Evolutionary conservation across 1,139 yeast genomes (phyloP), one percentile per base, ranked within the genome.

Genomic region (Yamadazyma dushanensis): DNA sequence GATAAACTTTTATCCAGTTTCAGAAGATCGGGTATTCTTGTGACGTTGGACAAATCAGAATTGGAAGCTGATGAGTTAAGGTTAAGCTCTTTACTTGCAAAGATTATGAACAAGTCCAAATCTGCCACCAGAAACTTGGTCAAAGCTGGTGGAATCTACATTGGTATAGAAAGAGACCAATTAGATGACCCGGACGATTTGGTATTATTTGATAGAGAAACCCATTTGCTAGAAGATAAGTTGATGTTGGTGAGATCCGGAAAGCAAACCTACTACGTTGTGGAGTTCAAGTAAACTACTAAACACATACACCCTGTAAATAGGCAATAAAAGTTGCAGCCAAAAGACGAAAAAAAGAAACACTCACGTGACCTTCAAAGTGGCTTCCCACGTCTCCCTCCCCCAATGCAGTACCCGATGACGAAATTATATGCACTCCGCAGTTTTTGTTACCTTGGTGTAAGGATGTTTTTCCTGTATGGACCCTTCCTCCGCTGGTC

Each of bases 201-300:
- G 31, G 61, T 76, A 2, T 57, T 75, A 33, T 63, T 78, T 26
- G 72, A 69, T 22, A 63, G 59, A 16, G 66, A 60, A 13, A 50
- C 63, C 25, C 78, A 76, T 45, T 57, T 83, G 43, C 65, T 84
- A 16, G 92, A 81, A 26, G 78, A 63, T 8, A 71, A 68, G 39
- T 63, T 89, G 35, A 58, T 90, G 45, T 61, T 90, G 31, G 56
- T 89, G 8, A 73, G 95, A 45, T 61, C 80, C 4, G 97, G 97
- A 3, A 92, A 90, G 51, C 80, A 78, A 33, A 74, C 70, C 41
- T 81, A 80, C 51, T 66, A 69, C 50, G 75, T 82, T 14, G 74
- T 79, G 26, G 75, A 77, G 15, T 45, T 61, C 77, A 39, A 24
- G 17, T 15, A 14, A 29, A 30, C 13, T 36, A 43, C 34, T 32